A percentile compares a stretch with the other conserved stretches of the same genome.
phyloP scores from a whole-genome alignment of 2,329 filamentous ascomycete species.

The Neonectria neomacrospora region DNA sequence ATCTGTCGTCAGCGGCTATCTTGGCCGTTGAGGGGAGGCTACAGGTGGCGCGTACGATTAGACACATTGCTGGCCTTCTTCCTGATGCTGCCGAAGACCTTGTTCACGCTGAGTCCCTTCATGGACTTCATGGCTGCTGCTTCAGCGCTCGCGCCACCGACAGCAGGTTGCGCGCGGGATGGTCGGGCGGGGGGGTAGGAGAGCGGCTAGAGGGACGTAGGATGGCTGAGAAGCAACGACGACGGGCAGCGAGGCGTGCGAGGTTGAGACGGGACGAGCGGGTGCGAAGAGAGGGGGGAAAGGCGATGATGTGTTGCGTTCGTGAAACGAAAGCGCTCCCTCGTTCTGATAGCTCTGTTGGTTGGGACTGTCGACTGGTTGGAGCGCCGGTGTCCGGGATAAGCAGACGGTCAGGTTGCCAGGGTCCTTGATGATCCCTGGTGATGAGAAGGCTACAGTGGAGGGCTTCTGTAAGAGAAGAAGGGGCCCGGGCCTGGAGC shows the following conservation, averaged over 20 bases:
- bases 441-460: slow-evolving; percentile 10
- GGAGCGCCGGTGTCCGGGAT: slow-evolving; percentile 42
- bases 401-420: slow-evolving; percentile 35
- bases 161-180: slow-evolving; percentile 28
- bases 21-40: background rate
- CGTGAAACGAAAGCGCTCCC: slow-evolving; percentile 21
- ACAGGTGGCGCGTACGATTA: slow-evolving; percentile 33
- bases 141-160: slow-evolving; percentile 37
- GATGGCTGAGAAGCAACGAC: slow-evolving; percentile 2
- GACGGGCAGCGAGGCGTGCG: background rate
- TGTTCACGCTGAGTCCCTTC: slow-evolving; percentile 67
- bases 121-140: slow-evolving; percentile 54
- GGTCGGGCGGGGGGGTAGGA: slow-evolving; percentile 24
- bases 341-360: slow-evolving; percentile 28
- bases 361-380: slow-evolving; percentile 40
- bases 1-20: slow-evolving; percentile 11
- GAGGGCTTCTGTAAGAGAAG: background rate
- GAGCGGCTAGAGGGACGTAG: slow-evolving; percentile 11
- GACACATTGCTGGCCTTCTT: slow-evolving; percentile 54
- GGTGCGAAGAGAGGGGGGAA: slow-evolving; percentile 16
- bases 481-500: background rate
- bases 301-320: slow-evolving; percentile 24
- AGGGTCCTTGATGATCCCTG: slow-evolving; percentile 37
- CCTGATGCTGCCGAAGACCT: slow-evolving; percentile 66
- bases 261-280: slow-evolving; percentile 29